Base-by-base conservation (phyloP, 2,329 filamentous ascomycete genomes). In the Periconia sp. region DNA sequence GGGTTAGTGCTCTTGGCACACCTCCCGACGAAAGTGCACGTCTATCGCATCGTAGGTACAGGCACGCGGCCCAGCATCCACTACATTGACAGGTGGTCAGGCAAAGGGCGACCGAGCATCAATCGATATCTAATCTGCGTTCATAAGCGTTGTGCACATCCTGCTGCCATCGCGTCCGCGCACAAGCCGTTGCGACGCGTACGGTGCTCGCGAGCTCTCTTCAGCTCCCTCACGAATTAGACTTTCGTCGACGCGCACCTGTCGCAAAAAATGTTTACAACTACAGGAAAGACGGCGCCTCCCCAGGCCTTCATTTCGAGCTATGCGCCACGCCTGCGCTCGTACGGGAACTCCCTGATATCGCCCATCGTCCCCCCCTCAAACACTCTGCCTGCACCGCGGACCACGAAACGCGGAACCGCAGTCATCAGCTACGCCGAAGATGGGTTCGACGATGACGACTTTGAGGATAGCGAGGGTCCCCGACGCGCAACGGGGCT, bases 391-490 rank as follows among this genome's bases (percentile, higher is more conserved):
- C 85, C 84, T 17, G 82, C 86, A 26, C 75, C 89, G 59, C 84
- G 92, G 66, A 95, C 89, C n/a, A 97, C 94, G 7, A 97, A 99
- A 77, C 87, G 94, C 71, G 94, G 94, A 44, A 97, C 94, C 2
- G 94, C 89, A 23, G 89, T 92, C 52, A 94, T 97, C 73, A 99
- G 96, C 74, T 99, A 99, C 66, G 92, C 94, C 17, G 94, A 99
- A 68, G 92, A 97, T 68, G 92, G 92, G 33, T 95, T 87, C 64
- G 92, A 96, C 55, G 91, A 86, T 42, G 88, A 90, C 50, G 86
- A 88, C 36, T 87, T 90, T 50, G 87, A 89, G 41, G 78, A 82
- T 46, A 82, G 89, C 52, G 85, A 92, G 51, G 86, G 86, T 2
- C 88, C 81, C 30, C 76, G 84, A 50, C 76, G 83, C 43, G 82